Conservation (phyloP, 192 early-diverging fungal species). For the Coemansia sp. region DNA sequence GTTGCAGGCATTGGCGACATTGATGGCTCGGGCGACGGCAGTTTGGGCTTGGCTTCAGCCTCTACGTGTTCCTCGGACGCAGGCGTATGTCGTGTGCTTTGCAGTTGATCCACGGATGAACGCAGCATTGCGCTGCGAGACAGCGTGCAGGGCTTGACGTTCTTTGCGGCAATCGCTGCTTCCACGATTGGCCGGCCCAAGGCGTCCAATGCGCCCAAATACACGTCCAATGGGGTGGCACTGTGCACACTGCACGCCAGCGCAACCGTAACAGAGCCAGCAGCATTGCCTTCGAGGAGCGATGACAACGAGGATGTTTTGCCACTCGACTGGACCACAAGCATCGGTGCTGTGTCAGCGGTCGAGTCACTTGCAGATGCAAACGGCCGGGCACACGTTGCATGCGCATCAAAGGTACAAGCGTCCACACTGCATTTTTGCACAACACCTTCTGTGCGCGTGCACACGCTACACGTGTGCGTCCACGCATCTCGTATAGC, state of each 20-base stretch:
- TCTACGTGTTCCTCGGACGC: not conserved
- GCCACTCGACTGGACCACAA: not conserved
- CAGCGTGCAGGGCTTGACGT: not conserved
- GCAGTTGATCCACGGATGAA: not conserved
- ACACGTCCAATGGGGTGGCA: not conserved
- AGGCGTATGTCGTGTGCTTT: not conserved
- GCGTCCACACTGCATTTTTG: conserved; percentile 10
- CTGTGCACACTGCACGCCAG: conserved; percentile 20
- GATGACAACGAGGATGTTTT: not conserved
- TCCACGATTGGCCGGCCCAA: conserved; percentile 15
- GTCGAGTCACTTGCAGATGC: not conserved
- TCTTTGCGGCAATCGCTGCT: conserved; percentile 28
- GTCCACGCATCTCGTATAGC: conserved; percentile 29
- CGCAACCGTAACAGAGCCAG: conserved; percentile 1
- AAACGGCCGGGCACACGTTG: conserved; percentile 20
- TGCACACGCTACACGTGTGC: conserved; percentile 32
- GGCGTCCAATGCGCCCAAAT: conserved; percentile 16
- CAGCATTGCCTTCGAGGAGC: not conserved
- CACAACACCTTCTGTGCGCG: conserved; percentile 20
- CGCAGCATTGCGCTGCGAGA: conserved; percentile 17
- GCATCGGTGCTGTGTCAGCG: not conserved
- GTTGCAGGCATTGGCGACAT: not conserved
- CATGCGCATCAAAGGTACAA: conserved; percentile 33
- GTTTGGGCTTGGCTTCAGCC: not conserved
- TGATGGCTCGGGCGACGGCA: conserved; percentile 10